A percentile compares a stretch with the other conserved stretches of the same genome.
Conservation (phyloP, 768 basidiomycete genomes). For the Trametes punicea region DNA sequence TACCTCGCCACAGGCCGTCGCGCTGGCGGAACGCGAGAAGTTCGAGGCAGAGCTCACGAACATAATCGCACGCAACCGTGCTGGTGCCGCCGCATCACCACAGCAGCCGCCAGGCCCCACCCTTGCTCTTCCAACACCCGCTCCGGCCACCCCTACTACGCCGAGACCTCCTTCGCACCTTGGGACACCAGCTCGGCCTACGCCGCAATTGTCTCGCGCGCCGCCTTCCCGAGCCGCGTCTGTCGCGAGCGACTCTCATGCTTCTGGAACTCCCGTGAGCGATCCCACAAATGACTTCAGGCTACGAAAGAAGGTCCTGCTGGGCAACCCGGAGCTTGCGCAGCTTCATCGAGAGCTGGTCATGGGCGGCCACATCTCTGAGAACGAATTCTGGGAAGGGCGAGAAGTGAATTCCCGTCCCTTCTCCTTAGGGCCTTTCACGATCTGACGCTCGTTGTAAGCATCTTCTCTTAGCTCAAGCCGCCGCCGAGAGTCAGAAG, state of each 20-base stretch:
- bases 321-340: slow-evolving; percentile 75
- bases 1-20: slow-evolving; percentile 59
- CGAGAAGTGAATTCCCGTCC: slow-evolving; percentile 61
- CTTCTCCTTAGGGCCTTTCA: slow-evolving; percentile 13
- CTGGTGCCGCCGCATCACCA: slow-evolving; percentile 22
- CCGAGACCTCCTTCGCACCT: slow-evolving; percentile 26
- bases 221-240: slow-evolving; percentile 62
- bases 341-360: slow-evolving; percentile 87
- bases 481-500: slow-evolving; percentile 66
- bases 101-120: slow-evolving; percentile 12
- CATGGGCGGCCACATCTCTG: slow-evolving; percentile 77
- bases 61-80: slow-evolving; percentile 73
- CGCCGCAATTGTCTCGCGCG: slow-evolving; percentile 38
- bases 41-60: slow-evolving; percentile 79
- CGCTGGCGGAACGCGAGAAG: slow-evolving; percentile 69
- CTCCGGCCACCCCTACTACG: slow-evolving; percentile 28
- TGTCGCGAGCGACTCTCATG: slow-evolving; percentile 49
- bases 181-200: slow-evolving; percentile 24
- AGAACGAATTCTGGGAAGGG: slow-evolving; percentile 97
- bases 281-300: slow-evolving; percentile 68
- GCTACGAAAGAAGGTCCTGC: slow-evolving; percentile 73
- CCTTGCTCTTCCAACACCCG: slow-evolving; percentile 10
- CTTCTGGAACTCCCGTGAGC: slow-evolving; percentile 48
- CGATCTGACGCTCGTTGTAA: slow-evolving; percentile 35
- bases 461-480: slow-evolving; percentile 76